Base-by-base conservation (phyloP, 2,329 filamentous ascomycete species). In the Pseudogymnoascus sp. region DNA sequence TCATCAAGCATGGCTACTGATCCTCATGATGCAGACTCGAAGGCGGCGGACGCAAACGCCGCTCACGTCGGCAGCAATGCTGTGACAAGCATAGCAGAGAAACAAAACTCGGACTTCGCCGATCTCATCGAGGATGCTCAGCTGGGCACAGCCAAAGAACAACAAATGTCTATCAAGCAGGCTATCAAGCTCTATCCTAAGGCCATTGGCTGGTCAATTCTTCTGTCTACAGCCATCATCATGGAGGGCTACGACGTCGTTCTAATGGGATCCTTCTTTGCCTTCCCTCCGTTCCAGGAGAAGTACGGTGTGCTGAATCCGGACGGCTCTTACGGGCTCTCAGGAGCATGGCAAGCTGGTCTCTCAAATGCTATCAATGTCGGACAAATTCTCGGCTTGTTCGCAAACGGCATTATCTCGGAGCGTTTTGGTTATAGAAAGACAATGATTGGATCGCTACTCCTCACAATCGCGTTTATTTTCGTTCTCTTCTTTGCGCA, bases 401-500 rank as follows among this genome's bases (percentile, higher is more conserved):
- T 75, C 35, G 59, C 75, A 33, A 75, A 72, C 59, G 76, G 76
- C 11, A 70, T 70, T 59, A 59, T 75, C 18, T 69, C 73, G 4
- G 74, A 78, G 37, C 64, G 67, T 2, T 69, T 67, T 37, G 71
- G 71, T 3, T 72, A 72, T 59, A 66, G 71, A 20, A 76, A 76
- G 61, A 78, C 76, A 2, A 74, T 78, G 61, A 73, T 79, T 65
- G 66, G 71, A 6, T 77, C 75, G 63, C 69, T 79, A 15, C 62
- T 73, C n/a, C 64, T 76, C 43, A 70, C 78, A 61, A 72, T 71
- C 18, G 75, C 75, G 2, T 77, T 75, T 67, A 77, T 75, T 15
- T 70, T 76, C 8, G 74, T 79, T 60, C 77, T 77, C 64, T 78
- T 79, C 70, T 78, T 76, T 1, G 76, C 77, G 2, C 71, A 74